Base-by-base conservation (phyloP, 2,329 filamentous ascomycete species). In the Aureobasidium sp. region DNA sequence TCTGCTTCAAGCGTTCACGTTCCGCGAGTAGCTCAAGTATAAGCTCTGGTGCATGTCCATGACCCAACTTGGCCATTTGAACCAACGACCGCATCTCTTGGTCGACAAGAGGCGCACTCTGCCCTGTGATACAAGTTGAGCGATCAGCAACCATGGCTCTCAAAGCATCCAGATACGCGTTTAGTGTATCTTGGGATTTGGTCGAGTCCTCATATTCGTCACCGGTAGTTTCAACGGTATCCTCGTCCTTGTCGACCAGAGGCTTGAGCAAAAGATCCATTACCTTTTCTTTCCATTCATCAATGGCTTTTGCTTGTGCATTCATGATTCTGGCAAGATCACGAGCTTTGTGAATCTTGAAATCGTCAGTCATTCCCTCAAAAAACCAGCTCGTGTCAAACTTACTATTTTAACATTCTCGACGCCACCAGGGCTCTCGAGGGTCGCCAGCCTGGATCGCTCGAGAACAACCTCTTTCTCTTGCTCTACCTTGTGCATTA, bases 191-290 rank as follows among this genome's bases (percentile, higher is more conserved):
- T 74, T 97, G 93, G 49, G 87, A 82, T 71, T 90, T 90, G 0
- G 91, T 90, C 0, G 93, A 96, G 35, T 89, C 84, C 67, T 91
- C 89, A 65, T 96, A 94, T 71, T 97, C 94, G 63, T 97, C 88
- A 27, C 94, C 94, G 12, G 91, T 93, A 2, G 85, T 82, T 62
- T 96, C 90, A 11, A 82, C 75, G n/a, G 77, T 78, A 17, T 77
- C 76, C 5, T 85, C 85, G 44, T 96, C 91, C 69, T 94, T 86
- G 67, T 97, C 94, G 19, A 97, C 85, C 1, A 97, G 79, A 0
- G 90, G 85, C 64, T 85, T 82, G 12, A 89, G 76, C 11, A 97
- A 79, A 22, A 93, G 82, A 60, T 88, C 81, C 19, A 90, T 81
- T 63, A 92, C 85, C 45, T 85, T 79, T 62, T 87, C 81, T 45